Evolutionary conservation across 2,329 filamentous ascomycete species (phyloP).

Genomic region (Paraconiothyrium sp.): DNA sequence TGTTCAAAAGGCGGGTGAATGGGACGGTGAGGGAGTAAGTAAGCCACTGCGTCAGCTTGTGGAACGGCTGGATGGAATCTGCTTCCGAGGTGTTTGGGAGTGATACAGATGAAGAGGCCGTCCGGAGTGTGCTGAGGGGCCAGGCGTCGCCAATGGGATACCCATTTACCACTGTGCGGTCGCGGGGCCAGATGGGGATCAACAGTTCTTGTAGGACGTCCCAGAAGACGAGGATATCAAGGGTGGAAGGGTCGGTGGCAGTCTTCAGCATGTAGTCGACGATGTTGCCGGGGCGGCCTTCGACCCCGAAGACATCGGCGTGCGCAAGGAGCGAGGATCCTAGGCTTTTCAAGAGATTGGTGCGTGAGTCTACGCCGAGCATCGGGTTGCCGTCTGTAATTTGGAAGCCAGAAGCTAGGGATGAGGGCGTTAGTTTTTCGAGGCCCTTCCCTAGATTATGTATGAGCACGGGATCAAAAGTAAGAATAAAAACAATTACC

Average conservation of each 20-base stretch:
- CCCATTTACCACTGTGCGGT: slow-evolving; percentile 84
- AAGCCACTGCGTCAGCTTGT: slow-evolving; percentile 91
- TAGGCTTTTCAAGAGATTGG: slow-evolving; percentile 78
- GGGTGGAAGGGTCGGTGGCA: slow-evolving; percentile 27
- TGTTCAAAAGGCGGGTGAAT: slow-evolving; percentile 79
- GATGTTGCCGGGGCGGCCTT: slow-evolving; percentile 89
- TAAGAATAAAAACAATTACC: slow-evolving; percentile 70
- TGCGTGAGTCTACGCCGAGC: slow-evolving; percentile 84
- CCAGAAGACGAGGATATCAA: slow-evolving; percentile 88
- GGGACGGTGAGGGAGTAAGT: slow-evolving; percentile 93
- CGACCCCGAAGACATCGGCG: slow-evolving; percentile 77
- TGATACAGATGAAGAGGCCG: slow-evolving; percentile 54
- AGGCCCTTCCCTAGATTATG: slow-evolving; percentile 64
- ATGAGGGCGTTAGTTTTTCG: slow-evolving; percentile 74
- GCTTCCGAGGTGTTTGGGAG: slow-evolving; percentile 47
- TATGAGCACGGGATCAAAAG: not conserved
- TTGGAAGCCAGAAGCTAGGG: slow-evolving; percentile 81
- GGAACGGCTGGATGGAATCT: slow-evolving; percentile 84
- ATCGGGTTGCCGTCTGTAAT: slow-evolving; percentile 76
- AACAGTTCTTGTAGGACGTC: slow-evolving; percentile 86
- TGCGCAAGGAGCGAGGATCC: slow-evolving; percentile 77
- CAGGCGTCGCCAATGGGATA: slow-evolving; percentile 89
- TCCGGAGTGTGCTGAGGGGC: slow-evolving; percentile 82
- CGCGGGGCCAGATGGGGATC: slow-evolving; percentile 84
- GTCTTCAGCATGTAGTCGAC: slow-evolving; percentile 55